Conservation (phyloP, 306 rosid species). For the Dalbergia cultrata region DNA sequence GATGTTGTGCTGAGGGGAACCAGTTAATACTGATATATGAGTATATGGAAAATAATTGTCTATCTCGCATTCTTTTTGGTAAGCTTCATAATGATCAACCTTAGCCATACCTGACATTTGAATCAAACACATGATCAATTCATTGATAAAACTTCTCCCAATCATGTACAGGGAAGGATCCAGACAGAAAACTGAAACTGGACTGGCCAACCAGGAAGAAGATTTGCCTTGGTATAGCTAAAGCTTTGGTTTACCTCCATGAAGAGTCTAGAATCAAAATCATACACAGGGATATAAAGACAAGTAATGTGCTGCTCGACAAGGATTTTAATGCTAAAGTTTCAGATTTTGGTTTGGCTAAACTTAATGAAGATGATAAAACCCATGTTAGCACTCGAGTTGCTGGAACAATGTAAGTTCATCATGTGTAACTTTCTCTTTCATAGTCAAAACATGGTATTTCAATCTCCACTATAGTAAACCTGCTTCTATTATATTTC, state of each 20-base stretch:
- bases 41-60: slow-evolving; percentile 94
- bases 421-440: slow-evolving; percentile 3
- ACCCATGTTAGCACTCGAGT: slow-evolving; percentile 90
- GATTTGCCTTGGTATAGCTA: slow-evolving; percentile 89
- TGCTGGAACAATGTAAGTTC: slow-evolving; percentile 97
- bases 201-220: slow-evolving; percentile 91
- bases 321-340: slow-evolving; percentile 86
- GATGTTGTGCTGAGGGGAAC: slow-evolving; percentile 94
- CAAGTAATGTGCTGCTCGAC: slow-evolving; percentile 94
- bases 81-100: slow-evolving; percentile 44
- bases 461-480: background rate
- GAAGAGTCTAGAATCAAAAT: slow-evolving; percentile 87
- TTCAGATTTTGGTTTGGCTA: slow-evolving; percentile 98
- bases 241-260: slow-evolving; percentile 90
- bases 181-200: slow-evolving; percentile 58
- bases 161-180: slow-evolving; percentile 65
- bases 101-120: slow-evolving; percentile 6
- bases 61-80: slow-evolving; percentile 92
- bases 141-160: slow-evolving; percentile 26
- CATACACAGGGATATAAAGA: slow-evolving; percentile 92
- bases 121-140: slow-evolving; percentile 21
- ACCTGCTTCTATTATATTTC: background rate
- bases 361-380: slow-evolving; percentile 85
- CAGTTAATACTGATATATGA: slow-evolving; percentile 85
- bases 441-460: background rate